phyloP scores from a whole-genome alignment of 2,329 filamentous ascomycete species.

The Rhynchosporium secalis region DNA sequence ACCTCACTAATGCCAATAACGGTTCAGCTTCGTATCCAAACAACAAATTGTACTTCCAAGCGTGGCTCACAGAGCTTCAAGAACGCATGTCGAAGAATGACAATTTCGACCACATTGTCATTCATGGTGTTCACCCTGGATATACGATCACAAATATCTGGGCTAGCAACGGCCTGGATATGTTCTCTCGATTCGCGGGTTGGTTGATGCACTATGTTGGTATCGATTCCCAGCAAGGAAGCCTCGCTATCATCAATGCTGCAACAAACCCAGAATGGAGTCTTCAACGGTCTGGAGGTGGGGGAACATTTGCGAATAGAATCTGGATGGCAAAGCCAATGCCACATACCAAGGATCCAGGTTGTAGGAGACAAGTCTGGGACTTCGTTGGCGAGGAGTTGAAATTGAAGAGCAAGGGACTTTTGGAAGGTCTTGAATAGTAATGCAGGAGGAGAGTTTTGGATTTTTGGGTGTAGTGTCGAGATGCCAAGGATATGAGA shows the following conservation, averaged over 20 bases:
- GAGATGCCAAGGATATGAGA: too few relatives aligned
- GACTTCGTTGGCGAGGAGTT: slow-evolving; percentile 21
- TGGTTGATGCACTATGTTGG: slow-evolving; percentile 21
- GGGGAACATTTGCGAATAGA: slow-evolving; percentile 35
- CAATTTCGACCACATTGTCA: slow-evolving; percentile 35
- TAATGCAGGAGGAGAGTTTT: background rate
- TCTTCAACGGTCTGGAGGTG: slow-evolving; percentile 18
- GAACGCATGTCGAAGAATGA: slow-evolving; percentile 28
- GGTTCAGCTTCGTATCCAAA: slow-evolving; percentile 34
- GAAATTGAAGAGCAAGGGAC: slow-evolving; percentile 18
- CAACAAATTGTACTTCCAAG: slow-evolving; percentile 42
- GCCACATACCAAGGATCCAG: slow-evolving; percentile 34
- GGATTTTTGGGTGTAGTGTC: background rate
- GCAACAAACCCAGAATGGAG: slow-evolving; percentile 29
- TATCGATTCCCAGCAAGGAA: slow-evolving; percentile 34
- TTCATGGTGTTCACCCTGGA: slow-evolving; percentile 40
- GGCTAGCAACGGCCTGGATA: slow-evolving; percentile 14
- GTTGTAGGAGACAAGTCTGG: slow-evolving; percentile 33
- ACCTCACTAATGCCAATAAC: slow-evolving; percentile 36
- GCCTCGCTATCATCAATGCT: slow-evolving; percentile 31
- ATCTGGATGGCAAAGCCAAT: slow-evolving; percentile 34
- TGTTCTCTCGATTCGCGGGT: background rate
- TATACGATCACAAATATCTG: slow-evolving; percentile 40
- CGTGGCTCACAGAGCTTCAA: slow-evolving; percentile 40
- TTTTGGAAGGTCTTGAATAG: slow-evolving; percentile 13